Percentiles rank a stretch among this genome's conserved stretches.
Evolutionary conservation across 345 rosid genomes (phyloP).

Genomic region (Dipteronia sinensis): DNA sequence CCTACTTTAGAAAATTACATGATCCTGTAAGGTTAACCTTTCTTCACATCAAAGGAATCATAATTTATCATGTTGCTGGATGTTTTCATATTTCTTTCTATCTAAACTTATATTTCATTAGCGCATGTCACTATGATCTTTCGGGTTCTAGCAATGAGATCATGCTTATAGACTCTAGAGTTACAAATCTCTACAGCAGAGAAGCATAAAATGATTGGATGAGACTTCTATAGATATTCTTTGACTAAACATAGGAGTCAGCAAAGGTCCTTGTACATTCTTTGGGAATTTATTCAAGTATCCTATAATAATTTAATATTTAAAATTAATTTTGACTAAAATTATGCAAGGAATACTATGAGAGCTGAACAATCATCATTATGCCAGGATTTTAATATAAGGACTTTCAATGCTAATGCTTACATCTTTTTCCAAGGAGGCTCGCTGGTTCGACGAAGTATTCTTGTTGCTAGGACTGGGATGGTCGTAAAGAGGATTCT

Average conservation of each 20-base stretch:
- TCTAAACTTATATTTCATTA: not conserved
- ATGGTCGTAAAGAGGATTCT: conserved; percentile 46
- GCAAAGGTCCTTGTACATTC: not conserved
- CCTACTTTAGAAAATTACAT: no score
- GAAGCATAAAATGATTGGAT: not conserved
- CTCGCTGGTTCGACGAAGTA: conserved; percentile 47
- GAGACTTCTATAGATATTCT: not conserved
- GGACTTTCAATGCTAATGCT: conserved; percentile 20
- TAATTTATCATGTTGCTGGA: not conserved
- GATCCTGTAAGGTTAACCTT: no score
- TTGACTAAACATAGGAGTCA: not conserved
- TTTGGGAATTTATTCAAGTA: not conserved
- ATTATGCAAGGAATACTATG: not conserved
- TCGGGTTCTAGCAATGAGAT: not conserved
- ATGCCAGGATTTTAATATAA: conserved; percentile 1
- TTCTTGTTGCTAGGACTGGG: conserved; percentile 28
- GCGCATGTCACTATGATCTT: not conserved
- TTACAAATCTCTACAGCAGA: not conserved
- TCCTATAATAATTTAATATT: not conserved
- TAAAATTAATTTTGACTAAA: not conserved
- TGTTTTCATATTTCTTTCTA: not conserved
- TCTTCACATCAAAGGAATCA: no score
- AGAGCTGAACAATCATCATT: not conserved
- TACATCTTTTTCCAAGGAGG: conserved; percentile 85
- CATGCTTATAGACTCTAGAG: not conserved